Base-by-base conservation (phyloP, 768 basidiomycete genomes). In the Boletus rubropictus region DNA sequence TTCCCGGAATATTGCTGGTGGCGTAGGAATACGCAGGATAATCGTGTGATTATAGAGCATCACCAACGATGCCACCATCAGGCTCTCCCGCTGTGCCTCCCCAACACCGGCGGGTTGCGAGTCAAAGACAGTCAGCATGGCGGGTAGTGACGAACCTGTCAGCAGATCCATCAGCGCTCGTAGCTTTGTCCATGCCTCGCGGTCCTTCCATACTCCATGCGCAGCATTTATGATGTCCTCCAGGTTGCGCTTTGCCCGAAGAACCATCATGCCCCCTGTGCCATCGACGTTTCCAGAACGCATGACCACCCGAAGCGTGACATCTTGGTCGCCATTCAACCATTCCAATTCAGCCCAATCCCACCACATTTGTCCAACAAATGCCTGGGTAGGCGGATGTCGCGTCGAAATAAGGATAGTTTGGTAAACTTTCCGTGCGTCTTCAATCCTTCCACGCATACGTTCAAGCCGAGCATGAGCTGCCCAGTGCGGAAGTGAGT, bases 341-440 rank as follows among this genome's bases (percentile, higher is more conserved):
- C 89, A 92, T 63, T 89, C 88, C 75, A 88, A 76, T 56, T 91
- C 83, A 1, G 82, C 84, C 86, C 87, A 91, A 55, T 83, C 79
- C 81, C 82, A 89, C 85, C 85, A 91, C 50, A 91, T 60, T 46
- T 62, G 63, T 18, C 74, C 69, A 14, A 66, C 58, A 27, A 70
- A 75, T 5, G 59, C 58, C 27, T 67, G 64, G 10, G 61, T 64
- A 6, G 64, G 57, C 14, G 64, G 42, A 21, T 69, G 65, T 3
- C 71, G 67, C 2, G 79, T 69, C 6, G 76, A 68, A 34, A 74
- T 67, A 17, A 88, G 75, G 7, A 86, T 72, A 2, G 82, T 81
- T 53, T 82, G 75, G 63, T 87, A 92, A 3, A 92, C 73, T 57
- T 89, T 91, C 27, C 88, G 76, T 12, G 87, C 86, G 18, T 86